Evolutionary conservation across 2,329 filamentous ascomycete species (phyloP), one percentile per base, ranked within the genome.

Genomic region (Fusarium verrucosum): DNA sequence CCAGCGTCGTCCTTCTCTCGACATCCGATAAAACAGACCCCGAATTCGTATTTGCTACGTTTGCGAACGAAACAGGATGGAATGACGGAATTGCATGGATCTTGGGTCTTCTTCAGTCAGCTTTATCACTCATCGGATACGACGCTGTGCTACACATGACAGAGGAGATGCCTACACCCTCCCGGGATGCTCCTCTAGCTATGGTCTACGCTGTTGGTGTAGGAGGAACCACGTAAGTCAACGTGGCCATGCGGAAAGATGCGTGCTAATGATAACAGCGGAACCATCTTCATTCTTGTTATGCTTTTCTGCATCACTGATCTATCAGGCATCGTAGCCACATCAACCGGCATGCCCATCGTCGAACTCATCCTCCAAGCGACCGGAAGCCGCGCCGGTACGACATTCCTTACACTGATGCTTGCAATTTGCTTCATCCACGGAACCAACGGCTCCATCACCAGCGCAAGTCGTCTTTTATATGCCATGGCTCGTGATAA

Each of bases 81-180:
- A 72, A 76, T 2, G 77, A 81, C 44, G 81, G 81, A 1, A 71
- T 82, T 16, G 74, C 81, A 0, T 83, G 81, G 81, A 76, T 82
- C 14, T 68, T 83, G 2, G 81, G 81, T 0, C 72, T 83, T 4
- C 69, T 83, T 2, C 81, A 80, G 66, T 77, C 72, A 0, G 73
- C 74, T 0, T 51, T 77, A 0, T 74, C 72, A 16, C 69, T 77
- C 5, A 76, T 75, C 10, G 80, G 78, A 14, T 83, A 81, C 55
- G 81, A 82, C 53, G 80, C 77, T 8, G 77, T 78, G 7, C 66
- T 80, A 6, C 80, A 83, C 49, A 76, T 82, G 73, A 78, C 78
- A 8, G 80, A 82, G 59, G 81, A 82, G 59, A 82, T 82, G 77
- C 80, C 79, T 1, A 69, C 68, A 4, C 80, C 80, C 1, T 58